Evolutionary conservation across 371 early-diverging fungal species (phyloP).

Genomic region (Apophysomyces ossiformis): DNA sequence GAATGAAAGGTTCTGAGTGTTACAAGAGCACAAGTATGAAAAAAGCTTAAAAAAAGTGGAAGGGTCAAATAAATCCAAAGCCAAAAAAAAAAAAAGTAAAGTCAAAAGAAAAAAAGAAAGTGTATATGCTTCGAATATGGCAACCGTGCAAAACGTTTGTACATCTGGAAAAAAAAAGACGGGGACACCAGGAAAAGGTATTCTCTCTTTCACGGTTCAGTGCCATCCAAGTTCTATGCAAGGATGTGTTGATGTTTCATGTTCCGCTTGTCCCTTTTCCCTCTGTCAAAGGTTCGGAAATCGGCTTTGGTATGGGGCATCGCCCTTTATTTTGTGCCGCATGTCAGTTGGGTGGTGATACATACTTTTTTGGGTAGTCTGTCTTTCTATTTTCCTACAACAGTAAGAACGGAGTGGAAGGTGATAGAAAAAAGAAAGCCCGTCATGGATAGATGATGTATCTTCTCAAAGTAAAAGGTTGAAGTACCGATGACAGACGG

Average conservation of each 20-base stretch:
- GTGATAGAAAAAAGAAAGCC: neutral
- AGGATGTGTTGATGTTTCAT: conserved; percentile 9
- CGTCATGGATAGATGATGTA: neutral
- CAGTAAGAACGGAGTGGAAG: neutral
- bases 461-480: neutral
- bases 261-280: conserved; percentile 1
- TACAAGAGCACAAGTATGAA: conserved; percentile 9
- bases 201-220: neutral
- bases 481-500: conserved; percentile 3
- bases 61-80: neutral
- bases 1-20: conserved; percentile 1
- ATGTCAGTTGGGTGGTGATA: neutral
- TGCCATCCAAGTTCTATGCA: conserved; percentile 6
- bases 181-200: neutral
- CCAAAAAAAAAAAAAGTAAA: neutral
- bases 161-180: neutral
- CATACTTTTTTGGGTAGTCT: conserved; percentile 2
- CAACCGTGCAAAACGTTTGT: neutral
- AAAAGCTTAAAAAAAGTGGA: conserved; percentile 9
- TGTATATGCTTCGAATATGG: neutral
- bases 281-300: conserved; percentile 11
- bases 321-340: conserved; percentile 8
- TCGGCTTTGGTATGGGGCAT: conserved; percentile 9
- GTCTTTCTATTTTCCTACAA: neutral
- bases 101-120: neutral